Evolutionary conservation across 768 basidiomycete species (phyloP), one percentile per base, ranked within the genome.

Genomic region (Auricularia sp.): DNA sequence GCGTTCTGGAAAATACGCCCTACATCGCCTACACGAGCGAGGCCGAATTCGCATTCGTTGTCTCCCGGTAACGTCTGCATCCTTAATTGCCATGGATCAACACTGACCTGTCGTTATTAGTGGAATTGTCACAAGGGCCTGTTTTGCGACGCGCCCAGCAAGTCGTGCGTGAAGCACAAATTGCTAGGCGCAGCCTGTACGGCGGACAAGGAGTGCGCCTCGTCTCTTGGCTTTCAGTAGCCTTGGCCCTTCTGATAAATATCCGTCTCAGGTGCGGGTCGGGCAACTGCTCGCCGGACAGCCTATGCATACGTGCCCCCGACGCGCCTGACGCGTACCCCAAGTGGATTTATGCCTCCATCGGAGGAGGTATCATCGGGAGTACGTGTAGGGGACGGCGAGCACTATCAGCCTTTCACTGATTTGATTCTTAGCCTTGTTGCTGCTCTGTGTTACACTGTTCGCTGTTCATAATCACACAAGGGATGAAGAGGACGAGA

Each of bases 381-480:
- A 84, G 92, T 91, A 67, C 71, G 84, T 74, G 2, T 14, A 5
- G 62, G 47, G 54, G 34, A 51, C 36, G 5, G 29, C 29, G 29
- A 29, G 29, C 29, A 29, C 29, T 29, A 2, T 29, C 0, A 0
- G 29, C 29, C 29, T 29, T 29, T 29, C 29, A 29, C 16, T 35
- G 39, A 18, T 39, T 35, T 65, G 21, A 18, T 12, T 51, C 18
- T 21, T 18, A 51, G 54, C 33, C 51, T 39, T 68, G 14, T 8
- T 66, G 93, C 91, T 89, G 59, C 90, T 94, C 82, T 76, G 83
- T 66, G 87, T 82, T 16, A 87, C 87, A 5, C 78, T 95, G 42
- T 93, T 83, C 76, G 78, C 85, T 68, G 68, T 88, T 6, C 91
- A 93, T 69, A 77, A 85, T 39, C 83, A 84, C 67, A 83, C 88